Percentiles rank a stretch among this genome's conserved stretches.
phyloP scores from a whole-genome alignment of 2,329 filamentous ascomycete species.

The Verticillium longisporum region DNA sequence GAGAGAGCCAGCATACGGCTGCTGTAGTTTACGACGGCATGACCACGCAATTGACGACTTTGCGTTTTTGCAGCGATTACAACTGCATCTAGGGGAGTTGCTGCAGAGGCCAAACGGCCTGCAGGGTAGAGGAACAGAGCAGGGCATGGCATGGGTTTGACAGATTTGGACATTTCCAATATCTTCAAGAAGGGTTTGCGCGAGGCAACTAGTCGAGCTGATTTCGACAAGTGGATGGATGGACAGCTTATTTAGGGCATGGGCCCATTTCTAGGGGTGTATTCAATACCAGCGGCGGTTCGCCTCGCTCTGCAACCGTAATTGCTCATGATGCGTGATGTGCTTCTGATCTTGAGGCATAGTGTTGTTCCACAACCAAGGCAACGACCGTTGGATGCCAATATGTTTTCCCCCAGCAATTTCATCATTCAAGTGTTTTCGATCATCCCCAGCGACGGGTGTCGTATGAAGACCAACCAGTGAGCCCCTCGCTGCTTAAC shows the following conservation, averaged over 20 bases:
- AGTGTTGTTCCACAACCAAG: no score
- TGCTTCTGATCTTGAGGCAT: no score
- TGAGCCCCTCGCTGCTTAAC: no score
- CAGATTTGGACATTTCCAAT: not conserved
- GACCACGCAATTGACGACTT: conserved; percentile 3
- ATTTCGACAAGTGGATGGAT: not conserved
- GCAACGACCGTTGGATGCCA: no score
- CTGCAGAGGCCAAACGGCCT: not conserved
- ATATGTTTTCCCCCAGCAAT: no score
- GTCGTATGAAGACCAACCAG: no score
- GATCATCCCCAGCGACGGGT: no score
- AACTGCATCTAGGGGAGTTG: not conserved
- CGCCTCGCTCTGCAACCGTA: not conserved
- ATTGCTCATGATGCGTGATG: not conserved
- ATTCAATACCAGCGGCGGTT: not conserved
- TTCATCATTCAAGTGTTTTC: no score
- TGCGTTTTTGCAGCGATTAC: conserved; percentile 2
- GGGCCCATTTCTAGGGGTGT: no score
- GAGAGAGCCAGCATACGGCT: not conserved
- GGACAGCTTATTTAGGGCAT: not conserved
- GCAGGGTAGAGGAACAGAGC: not conserved
- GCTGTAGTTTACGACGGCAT: conserved; percentile 1
- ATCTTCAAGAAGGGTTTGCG: not conserved
- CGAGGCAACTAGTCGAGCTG: not conserved
- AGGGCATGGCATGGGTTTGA: not conserved